Evolutionary conservation across 192 early-diverging fungal species (phyloP).

Genomic region (Podila epicladia): DNA sequence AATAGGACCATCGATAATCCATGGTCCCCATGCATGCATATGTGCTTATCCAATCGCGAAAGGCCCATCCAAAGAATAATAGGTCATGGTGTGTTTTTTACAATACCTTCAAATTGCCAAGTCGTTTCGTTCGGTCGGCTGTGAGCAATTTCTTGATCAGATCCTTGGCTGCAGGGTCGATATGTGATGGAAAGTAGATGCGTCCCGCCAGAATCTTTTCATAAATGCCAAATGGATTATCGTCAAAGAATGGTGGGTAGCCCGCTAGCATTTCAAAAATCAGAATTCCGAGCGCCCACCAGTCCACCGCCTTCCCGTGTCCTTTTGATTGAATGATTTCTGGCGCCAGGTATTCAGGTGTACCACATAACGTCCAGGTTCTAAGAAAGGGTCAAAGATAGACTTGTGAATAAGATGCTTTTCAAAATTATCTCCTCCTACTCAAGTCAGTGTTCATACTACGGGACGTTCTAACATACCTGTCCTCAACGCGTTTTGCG

Average conservation of each 20-base stretch:
- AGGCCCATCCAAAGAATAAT: background rate
- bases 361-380: slow-evolving; percentile 96
- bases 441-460: background rate
- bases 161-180: slow-evolving; percentile 83
- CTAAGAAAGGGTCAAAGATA: slow-evolving; percentile 13
- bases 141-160: slow-evolving; percentile 88
- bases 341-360: slow-evolving; percentile 96
- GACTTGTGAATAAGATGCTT: no score
- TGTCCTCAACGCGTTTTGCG: slow-evolving; percentile 83
- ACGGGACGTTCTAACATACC: slow-evolving; percentile 69
- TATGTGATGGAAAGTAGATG: slow-evolving; percentile 86
- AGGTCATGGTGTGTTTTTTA: background rate
- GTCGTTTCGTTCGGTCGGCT: slow-evolving; percentile 86
- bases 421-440: no score
- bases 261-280: slow-evolving; percentile 92
- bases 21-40: background rate
- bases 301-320: slow-evolving; percentile 94
- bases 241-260: slow-evolving; percentile 95
- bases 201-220: slow-evolving; percentile 88
- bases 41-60: background rate
- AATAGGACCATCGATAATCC: background rate
- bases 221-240: slow-evolving; percentile 95
- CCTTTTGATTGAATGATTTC: slow-evolving; percentile 89
- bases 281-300: slow-evolving; percentile 96
- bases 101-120: slow-evolving; percentile 78